Evolutionary conservation across 768 basidiomycete species (phyloP).

Genomic region (Mycena olivaceomarginata): DNA sequence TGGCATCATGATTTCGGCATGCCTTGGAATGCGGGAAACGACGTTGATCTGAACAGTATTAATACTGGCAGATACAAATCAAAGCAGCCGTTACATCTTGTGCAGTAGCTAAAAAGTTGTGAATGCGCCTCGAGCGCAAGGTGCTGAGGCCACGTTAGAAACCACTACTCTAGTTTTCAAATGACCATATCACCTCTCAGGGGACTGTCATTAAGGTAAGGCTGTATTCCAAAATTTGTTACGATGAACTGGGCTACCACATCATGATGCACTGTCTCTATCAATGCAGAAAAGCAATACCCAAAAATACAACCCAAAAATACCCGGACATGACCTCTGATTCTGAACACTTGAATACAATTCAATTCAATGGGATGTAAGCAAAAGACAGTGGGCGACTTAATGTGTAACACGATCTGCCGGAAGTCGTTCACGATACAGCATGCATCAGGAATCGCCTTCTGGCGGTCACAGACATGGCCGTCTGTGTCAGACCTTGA

Average conservation of each 20-base stretch:
- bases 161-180: conserved; percentile 4
- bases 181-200: conserved; percentile 6
- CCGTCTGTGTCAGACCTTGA: no score
- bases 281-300: background rate
- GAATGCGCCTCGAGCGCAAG: conserved; percentile 10
- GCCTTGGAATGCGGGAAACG: background rate
- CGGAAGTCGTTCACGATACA: conserved; percentile 6
- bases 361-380: conserved; percentile 9
- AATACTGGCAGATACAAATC: no score
- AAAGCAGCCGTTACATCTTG: background rate
- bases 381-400: conserved; percentile 6
- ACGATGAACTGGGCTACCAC: conserved; percentile 9
- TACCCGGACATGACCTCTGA: conserved; percentile 5
- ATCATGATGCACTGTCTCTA: background rate
- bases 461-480: no score
- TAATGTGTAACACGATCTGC: conserved; percentile 3
- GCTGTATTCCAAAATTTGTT: background rate
- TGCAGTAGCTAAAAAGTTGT: conserved; percentile 7
- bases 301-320: background rate
- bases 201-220: conserved; percentile 12
- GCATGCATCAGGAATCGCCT: no score
- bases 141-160: conserved; percentile 1
- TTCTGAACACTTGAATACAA: conserved; percentile 8
- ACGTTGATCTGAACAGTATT: no score
- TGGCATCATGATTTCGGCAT: conserved; percentile 5